Base-by-base conservation (phyloP, 495 filamentous ascomycete genomes). In the Parmelia sp. region DNA sequence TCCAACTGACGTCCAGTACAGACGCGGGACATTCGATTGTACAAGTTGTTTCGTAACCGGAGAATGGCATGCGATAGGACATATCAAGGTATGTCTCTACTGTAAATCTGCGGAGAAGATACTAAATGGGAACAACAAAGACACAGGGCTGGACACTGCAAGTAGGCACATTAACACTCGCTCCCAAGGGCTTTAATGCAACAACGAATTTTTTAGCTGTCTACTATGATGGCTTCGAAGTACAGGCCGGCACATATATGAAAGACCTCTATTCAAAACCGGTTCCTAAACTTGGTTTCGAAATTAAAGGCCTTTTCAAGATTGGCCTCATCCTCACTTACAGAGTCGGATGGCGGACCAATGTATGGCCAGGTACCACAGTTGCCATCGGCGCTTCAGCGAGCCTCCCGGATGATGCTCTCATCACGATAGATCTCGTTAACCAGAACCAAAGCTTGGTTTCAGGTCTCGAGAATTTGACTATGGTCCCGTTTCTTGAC, bases 321-420 rank as follows among this genome's bases (percentile, higher is more conserved):
- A 62, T 77, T 44, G 75, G 75, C 9, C 63, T 69, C 6, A 63
- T 60, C 9, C 12, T 76, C 10, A 62, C 70, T 19, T 76, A 75
- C 39, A 64, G 73, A 39, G 63, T 77, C 47, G 49, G 49, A 25
- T 49, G 3, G 4, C 3, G 19, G 12, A 49, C 45, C 4, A 25
- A 25, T 4, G 1, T 65, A 10, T 11, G 7, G n/a, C 57, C 57
- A 17, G 27, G 40, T 8, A 57, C 44, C 5, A 56, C 56, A 29
- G 17, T 58, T 27, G 6, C 25, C 23, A 35, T 65, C 19, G 58
- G 57, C 0, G 42, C 53, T 4, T 21, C 42, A 53, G 17, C 57
- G 15, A 53, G 57, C 27, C 40, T 65, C 3, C 56, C 56, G 8
- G 57, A 65, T 19, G 40, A 36, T 33, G 63, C 57, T 12, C 31